Base-by-base conservation (phyloP, 164 flowering plant species). In the Nelumbo lutea region DNA sequence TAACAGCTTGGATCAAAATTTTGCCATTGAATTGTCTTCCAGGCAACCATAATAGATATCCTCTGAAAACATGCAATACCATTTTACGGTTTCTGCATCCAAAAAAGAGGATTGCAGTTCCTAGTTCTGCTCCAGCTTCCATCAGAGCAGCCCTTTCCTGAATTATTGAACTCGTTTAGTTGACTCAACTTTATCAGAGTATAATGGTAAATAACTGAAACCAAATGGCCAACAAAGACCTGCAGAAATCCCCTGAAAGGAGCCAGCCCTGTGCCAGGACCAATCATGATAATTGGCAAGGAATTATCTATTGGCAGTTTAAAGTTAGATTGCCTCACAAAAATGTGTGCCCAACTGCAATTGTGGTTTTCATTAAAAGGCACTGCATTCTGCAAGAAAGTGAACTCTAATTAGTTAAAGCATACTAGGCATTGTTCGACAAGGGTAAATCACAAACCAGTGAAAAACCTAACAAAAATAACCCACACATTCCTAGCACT, bases 251-350 rank as follows among this genome's bases (percentile, higher is more conserved):
- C 99, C 78, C 99, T 89, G 73, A 96, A 96, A 63, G 99, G 99
- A 79, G 99, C 99, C 79, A 96, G 83, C 46, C 99, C 99, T 39
- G 99, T 96, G 41, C 99, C 99, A 65, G 99, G 99, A 42, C 99
- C 99, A 77, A 96, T 86, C 98, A 96, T 93, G 64, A 96, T 86
- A 60, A 96, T 72, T n/a, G 99, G 99, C 45, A 86, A 74, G 59
- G 81, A 75, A 72, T 89, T 56, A 77, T 93, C 91, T 1, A 88
- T 58, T 11, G 99, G 99, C 50, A 96, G 90, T 77, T 75, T 92
- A 77, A 96, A 96, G 78, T 96, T 96, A 42, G 99, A 96, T 56
- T 83, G 89, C 74, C 99, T 84, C 62, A 91, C 91, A 79, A 78
- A 96, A 75, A 93, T 80, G 11, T 97, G 97, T 13, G 96, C 98